Percentiles rank a stretch among this genome's conserved stretches.
phyloP scores from a whole-genome alignment of 805 yeast genomes.

The Komagataella pseudopastoris region DNA sequence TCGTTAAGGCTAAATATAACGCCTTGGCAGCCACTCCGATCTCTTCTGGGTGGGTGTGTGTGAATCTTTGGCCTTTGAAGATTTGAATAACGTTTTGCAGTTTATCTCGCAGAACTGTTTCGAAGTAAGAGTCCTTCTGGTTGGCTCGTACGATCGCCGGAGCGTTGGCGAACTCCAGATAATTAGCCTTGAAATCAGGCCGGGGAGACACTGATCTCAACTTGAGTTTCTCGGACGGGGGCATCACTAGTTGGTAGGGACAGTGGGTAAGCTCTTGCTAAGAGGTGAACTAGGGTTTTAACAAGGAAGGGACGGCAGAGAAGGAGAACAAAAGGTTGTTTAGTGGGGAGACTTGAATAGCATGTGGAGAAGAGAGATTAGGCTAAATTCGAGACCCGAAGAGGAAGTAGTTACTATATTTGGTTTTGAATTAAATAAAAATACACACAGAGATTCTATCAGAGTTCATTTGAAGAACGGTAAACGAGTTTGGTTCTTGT shows the following conservation, averaged over 20 bases:
- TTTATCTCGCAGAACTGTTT: conserved; percentile 36
- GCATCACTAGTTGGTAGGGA: not conserved
- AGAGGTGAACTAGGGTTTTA: not conserved
- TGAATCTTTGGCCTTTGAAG: conserved; percentile 48
- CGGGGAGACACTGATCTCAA: not conserved
- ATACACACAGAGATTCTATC: not conserved
- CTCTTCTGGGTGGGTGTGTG: conserved; percentile 50
- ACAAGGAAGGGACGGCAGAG: not conserved
- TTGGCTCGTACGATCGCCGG: conserved; percentile 54
- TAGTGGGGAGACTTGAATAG: not conserved
- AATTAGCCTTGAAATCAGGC: not conserved
- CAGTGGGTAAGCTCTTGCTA: not conserved
- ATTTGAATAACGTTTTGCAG: conserved; percentile 41
- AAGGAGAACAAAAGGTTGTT: not conserved
- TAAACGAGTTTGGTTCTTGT: not conserved
- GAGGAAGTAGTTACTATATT: not conserved
- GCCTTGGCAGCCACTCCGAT: conserved; percentile 43
- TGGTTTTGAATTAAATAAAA: not conserved
- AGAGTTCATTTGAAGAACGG: not conserved
- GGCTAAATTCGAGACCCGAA: not conserved
- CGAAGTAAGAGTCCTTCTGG: conserved; percentile 77
- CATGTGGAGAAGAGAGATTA: not conserved
- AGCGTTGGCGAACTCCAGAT: not conserved
- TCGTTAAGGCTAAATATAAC: conserved; percentile 61
- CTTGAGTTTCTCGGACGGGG: not conserved